Evolutionary conservation across 78 protist species (phyloP), one percentile per base, ranked within the genome.

Genomic region (Dictyostelium citrinum): DNA sequence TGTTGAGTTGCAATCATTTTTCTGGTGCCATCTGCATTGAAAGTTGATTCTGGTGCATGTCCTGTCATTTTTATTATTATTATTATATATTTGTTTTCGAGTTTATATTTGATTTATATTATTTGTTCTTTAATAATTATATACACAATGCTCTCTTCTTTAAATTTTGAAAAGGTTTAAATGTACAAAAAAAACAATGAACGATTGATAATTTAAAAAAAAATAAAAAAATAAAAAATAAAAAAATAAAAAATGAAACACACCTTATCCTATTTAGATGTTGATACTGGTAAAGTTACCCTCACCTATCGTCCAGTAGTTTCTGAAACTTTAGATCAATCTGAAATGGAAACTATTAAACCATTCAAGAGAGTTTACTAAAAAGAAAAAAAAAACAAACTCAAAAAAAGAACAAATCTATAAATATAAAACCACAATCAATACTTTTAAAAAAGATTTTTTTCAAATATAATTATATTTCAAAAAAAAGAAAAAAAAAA

Each of bases 241-340:
- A 55, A 55, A 55, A 55, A 55, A 55, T 12, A 55, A 20, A 55
- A n/a, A n/a, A 93, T 98, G 98, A 98, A 98, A 97, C 99, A 98
- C 95, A 95, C 99, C 7, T 83, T 98, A 45, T 85, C 98, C 29
- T 97, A 91, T 90, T 80, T 97, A 60, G 96, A 92, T 92, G 95
- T 80, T 39, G 82, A 96, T 10, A 84, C 82, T 35, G 97, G 98
- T 60, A 82, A 97, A 80, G 98, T 95, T 27, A 84, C 41, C 43
- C 91, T 98, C 11, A 96, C 81, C 82, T 97, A 97, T 90, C 55
- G 96, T 27, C 96, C 96, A 43, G 97, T 96, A 5, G 77, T 81
- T 45, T 11, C 60, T 3, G 11, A 81, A 46, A 82, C 96, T 33
- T 83, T 96, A 72, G 95, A 93, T 46, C 90, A 83, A 78, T 14